These are phyloP conservation scores for Botryococcus braunii DNA, from an alignment of 163 green algal genomes.

Conservation along the genomic window DNA sequence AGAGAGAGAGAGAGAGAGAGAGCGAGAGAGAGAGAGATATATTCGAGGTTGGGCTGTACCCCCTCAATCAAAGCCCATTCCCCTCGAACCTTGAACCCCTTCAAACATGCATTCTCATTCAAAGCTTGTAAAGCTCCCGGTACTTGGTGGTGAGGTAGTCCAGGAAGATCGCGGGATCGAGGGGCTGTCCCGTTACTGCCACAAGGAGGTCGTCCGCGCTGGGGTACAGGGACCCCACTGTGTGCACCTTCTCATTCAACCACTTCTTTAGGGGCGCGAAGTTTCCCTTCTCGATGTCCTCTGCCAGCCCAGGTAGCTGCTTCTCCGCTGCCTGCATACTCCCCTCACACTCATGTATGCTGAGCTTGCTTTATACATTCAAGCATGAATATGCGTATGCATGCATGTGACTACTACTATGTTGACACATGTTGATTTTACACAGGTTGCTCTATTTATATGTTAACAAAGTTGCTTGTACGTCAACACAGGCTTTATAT, in stretches of 20 bases:
- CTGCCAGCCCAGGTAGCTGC: conserved; percentile 52
- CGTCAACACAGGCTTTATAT: too few species aligned
- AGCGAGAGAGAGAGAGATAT: too few species aligned
- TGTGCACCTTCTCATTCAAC: conserved; percentile 72
- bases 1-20: too few species aligned
- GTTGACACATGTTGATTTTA: too few species aligned
- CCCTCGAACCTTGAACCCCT: too few species aligned
- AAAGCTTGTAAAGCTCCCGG: conserved; percentile 58
- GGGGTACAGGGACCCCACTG: conserved; percentile 51
- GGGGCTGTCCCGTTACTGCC: conserved; percentile 53
- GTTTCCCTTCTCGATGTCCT: conserved; percentile 53
- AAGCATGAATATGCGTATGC: too few species aligned
- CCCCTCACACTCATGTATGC: not conserved
- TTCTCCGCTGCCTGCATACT: conserved; percentile 26
- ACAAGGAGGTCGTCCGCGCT: conserved; percentile 69
- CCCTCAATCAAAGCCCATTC: too few species aligned
- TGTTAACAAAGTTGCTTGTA: too few species aligned
- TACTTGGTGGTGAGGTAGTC: conserved; percentile 73
- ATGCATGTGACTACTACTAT: too few species aligned
- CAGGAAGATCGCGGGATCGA: conserved; percentile 71
- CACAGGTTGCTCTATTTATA: too few species aligned
- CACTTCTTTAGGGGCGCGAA: conserved; percentile 70
- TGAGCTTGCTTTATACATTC: not conserved
- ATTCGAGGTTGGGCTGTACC: too few species aligned
- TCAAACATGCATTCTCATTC: too few species aligned